Percentiles rank a stretch among this genome's conserved stretches.
These are phyloP conservation scores for Penicillium paradoxum DNA, from an alignment of 495 filamentous ascomycete species.

Conservation along the genomic window DNA sequence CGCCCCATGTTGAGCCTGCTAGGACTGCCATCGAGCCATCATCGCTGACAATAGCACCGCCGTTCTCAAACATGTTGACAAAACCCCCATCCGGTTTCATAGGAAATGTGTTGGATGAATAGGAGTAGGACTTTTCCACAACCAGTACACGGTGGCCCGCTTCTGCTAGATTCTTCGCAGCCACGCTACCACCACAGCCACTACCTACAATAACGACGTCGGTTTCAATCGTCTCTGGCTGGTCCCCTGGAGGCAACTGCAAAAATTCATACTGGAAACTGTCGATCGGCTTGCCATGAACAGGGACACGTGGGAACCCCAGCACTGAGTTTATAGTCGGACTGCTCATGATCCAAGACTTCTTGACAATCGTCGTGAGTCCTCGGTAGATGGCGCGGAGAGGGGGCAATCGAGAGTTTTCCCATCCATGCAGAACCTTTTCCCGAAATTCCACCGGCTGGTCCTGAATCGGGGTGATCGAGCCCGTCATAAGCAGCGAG, in stretches of 20 bases:
- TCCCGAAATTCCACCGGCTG: slow-evolving; percentile 58
- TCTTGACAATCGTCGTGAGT: slow-evolving; percentile 50
- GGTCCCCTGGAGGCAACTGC: slow-evolving; percentile 42
- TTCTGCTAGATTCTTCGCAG: slow-evolving; percentile 74
- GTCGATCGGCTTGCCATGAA: slow-evolving; percentile 55
- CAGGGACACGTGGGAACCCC: slow-evolving; percentile 57
- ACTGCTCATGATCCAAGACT: slow-evolving; percentile 55
- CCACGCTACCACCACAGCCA: slow-evolving; percentile 81
- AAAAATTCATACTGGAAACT: slow-evolving; percentile 52
- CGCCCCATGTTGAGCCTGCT: slow-evolving; percentile 76
- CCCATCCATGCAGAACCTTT: slow-evolving; percentile 56
- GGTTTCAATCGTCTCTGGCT: slow-evolving; percentile 57
- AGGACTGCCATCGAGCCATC: slow-evolving; percentile 57
- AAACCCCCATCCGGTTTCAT: slow-evolving; percentile 56
- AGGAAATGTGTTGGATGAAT: slow-evolving; percentile 64
- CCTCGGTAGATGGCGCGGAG: slow-evolving; percentile 54
- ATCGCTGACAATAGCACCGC: slow-evolving; percentile 51
- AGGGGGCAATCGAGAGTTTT: slow-evolving; percentile 51
- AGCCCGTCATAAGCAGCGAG: slow-evolving; percentile 62
- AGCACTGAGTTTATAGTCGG: slow-evolving; percentile 52
- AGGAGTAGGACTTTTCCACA: slow-evolving; percentile 76
- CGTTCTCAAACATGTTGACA: slow-evolving; percentile 60
- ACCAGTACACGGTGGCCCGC: slow-evolving; percentile 72
- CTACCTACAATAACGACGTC: slow-evolving; percentile 85
- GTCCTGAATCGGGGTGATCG: slow-evolving; percentile 54